Base-by-base conservation (phyloP, 1,139 yeast species). In the Debaryomyces sp. region DNA sequence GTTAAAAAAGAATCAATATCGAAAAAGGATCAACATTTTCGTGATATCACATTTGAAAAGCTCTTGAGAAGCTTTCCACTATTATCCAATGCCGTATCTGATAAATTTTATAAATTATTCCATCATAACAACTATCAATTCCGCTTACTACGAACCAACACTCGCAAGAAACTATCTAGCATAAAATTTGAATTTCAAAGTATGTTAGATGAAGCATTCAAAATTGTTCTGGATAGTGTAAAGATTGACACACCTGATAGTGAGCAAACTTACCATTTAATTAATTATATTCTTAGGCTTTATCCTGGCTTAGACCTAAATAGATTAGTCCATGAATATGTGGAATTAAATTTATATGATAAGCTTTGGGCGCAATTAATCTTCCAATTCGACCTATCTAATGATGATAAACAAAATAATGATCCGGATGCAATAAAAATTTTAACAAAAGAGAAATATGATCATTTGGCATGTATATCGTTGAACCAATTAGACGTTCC, bases 401-500 rank as follows among this genome's bases (percentile, higher is more conserved):
- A 73, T 51, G 70, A 60, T 48, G 64, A 70, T 60, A 71, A 68
- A 49, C 47, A 58, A 41, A 58, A 47, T 30, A 10, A 27, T n/a
- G 65, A 73, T 45, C 55, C 63, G 27, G 62, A 63, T 21, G 63
- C 85, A 53, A 54, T 56, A 29, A 53, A 61, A 48, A 40, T 65
- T 57, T 57, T 69, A 47, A 61, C 80, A 9, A 49, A 62, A 27
- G 61, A 68, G 35, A 61, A 64, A 47, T 81, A 81, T 65, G 61
- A 71, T 2, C 56, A 63, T 7, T 57, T 90, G 17, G 71, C 77
- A 15, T 62, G 80, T 57, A 61, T 91, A 6, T 86, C 95, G 32
- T 64, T 91, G 10, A 84, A 85, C 46, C 97, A 91, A 60, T 75
- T 90, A 6, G 92, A 86, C 10, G 66, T 83, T 29, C 89, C 85